Evolutionary conservation across 257 asterid genomes (phyloP).

Genomic region (Fraxinus americana): DNA sequence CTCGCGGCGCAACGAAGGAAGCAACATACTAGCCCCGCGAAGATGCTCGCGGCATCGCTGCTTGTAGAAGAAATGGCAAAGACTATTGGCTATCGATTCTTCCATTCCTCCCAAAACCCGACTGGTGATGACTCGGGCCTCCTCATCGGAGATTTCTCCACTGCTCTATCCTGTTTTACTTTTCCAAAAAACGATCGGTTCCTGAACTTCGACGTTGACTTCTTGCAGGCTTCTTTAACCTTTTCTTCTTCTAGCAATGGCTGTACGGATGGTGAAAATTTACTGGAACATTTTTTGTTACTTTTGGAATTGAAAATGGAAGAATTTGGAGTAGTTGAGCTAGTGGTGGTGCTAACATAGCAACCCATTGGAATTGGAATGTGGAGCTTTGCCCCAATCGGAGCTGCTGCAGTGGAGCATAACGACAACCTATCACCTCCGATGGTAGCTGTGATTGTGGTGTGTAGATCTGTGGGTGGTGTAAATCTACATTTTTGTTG

Average conservation of each 20-base stretch:
- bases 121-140: constrained; percentile 56
- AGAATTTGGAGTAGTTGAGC: constrained; percentile 11
- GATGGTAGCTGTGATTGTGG: too few relatives aligned
- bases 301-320: constrained; percentile 18
- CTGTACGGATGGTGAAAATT: constrained; percentile 53
- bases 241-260: constrained; percentile 59
- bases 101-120: constrained; percentile 29
- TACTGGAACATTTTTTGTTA: constrained; percentile 13
- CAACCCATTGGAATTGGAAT: constrained; percentile 47
- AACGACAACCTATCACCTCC: too few relatives aligned
- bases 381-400: not conserved
- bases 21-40: too few relatives aligned
- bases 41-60: too few relatives aligned
- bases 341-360: constrained; percentile 41
- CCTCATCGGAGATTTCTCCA: constrained; percentile 53
- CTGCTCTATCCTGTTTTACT: constrained; percentile 24
- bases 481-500: too few relatives aligned
- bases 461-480: too few relatives aligned
- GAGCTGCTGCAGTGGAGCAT: too few relatives aligned
- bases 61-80: too few relatives aligned
- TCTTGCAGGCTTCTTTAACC: constrained; percentile 62
- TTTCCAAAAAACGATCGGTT: constrained; percentile 44
- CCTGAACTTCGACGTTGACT: constrained; percentile 52
- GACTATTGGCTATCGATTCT: too few relatives aligned
- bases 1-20: too few relatives aligned